phyloP scores from a whole-genome alignment of 2,329 filamentous ascomycete genomes.

The Penicillium sp. region DNA sequence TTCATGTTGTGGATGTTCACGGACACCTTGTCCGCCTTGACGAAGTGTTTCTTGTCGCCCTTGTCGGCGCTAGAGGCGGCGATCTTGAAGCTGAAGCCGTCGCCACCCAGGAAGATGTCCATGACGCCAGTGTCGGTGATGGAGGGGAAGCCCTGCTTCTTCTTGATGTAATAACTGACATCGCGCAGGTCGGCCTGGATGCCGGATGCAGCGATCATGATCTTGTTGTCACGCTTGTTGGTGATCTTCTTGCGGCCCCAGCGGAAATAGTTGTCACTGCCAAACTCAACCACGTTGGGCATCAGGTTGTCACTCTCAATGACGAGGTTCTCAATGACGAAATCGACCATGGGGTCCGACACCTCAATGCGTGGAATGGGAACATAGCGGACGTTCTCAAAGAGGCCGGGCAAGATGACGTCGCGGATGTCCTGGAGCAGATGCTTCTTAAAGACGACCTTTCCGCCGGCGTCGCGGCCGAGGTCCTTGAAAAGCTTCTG shows the following conservation, averaged over 20 bases:
- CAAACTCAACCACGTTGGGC: slow-evolving; percentile 84
- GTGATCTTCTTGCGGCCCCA: slow-evolving; percentile 85
- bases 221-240: slow-evolving; percentile 75
- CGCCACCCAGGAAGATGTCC: slow-evolving; percentile 81
- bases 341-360: slow-evolving; percentile 76
- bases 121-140: slow-evolving; percentile 82
- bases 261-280: slow-evolving; percentile 88
- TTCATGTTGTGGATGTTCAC: slow-evolving; percentile 76
- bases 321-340: slow-evolving; percentile 88
- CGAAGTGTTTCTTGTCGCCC: slow-evolving; percentile 73
- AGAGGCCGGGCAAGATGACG: slow-evolving; percentile 74
- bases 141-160: slow-evolving; percentile 86
- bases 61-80: slow-evolving; percentile 77
- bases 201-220: slow-evolving; percentile 81
- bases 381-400: slow-evolving; percentile 84
- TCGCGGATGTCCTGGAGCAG: slow-evolving; percentile 83
- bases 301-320: slow-evolving; percentile 96
- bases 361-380: slow-evolving; percentile 93
- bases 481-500: slow-evolving; percentile 85
- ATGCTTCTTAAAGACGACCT: slow-evolving; percentile 86
- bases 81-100: slow-evolving; percentile 87
- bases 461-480: slow-evolving; percentile 80
- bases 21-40: slow-evolving; percentile 87
- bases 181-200: slow-evolving; percentile 86
- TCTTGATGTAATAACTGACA: slow-evolving; percentile 91